These are phyloP conservation scores for Suhomyces canberraensis DNA, from an alignment of 805 yeast species.

Conservation along the genomic window DNA sequence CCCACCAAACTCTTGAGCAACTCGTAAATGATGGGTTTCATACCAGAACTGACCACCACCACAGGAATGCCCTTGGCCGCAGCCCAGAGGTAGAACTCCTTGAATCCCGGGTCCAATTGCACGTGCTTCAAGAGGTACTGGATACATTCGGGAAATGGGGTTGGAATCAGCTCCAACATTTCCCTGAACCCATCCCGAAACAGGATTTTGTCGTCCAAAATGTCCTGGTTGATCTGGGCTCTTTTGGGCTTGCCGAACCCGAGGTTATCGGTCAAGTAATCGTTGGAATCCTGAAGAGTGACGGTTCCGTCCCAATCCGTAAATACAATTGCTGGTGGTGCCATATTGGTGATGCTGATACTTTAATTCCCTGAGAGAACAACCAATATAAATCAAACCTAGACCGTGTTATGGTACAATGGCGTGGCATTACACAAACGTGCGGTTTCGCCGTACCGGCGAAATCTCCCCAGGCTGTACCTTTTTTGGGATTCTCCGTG, in stretches of 20 bases:
- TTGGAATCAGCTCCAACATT: constrained; percentile 77
- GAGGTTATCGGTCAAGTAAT: constrained; percentile 78
- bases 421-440: no score
- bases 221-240: constrained; percentile 62
- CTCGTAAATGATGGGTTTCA: constrained; percentile 86
- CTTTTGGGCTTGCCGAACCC: constrained; percentile 82
- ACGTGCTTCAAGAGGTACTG: constrained; percentile 62
- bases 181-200: constrained; percentile 80
- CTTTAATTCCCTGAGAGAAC: background rate
- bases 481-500: no score
- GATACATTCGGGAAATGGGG: constrained; percentile 81
- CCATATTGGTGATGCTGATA: constrained; percentile 10
- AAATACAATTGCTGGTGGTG: constrained; percentile 70
- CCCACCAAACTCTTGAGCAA: constrained; percentile 75
- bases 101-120: constrained; percentile 87
- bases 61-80: constrained; percentile 69
- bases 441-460: no score
- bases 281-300: constrained; percentile 92
- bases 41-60: constrained; percentile 86
- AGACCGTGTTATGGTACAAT: no score
- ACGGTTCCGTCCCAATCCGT: constrained; percentile 99
- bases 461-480: no score
- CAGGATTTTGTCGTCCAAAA: constrained; percentile 61
- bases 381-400: no score
- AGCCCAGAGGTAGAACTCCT: constrained; percentile 77